Evolutionary conservation across 257 asterid genomes (phyloP).

Genomic region (Jacaranda copaia): DNA sequence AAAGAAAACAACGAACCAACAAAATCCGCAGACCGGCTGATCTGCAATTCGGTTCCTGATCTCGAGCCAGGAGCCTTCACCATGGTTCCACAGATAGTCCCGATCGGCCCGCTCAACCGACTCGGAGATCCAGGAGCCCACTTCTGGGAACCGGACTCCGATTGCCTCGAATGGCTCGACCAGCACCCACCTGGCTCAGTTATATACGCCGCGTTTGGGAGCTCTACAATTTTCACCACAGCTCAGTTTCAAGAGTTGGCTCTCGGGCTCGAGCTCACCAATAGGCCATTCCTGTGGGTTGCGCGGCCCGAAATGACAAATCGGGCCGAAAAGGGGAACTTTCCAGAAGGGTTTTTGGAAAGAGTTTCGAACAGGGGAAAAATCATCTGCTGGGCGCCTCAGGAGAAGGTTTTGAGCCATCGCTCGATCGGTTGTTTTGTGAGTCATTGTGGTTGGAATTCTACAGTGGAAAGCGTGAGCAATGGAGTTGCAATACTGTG

Average conservation of each 20-base stretch:
- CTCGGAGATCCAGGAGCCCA: conserved; percentile 37
- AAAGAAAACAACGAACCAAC: conserved; percentile 13
- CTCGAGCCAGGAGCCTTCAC: conserved; percentile 54
- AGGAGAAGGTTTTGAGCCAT: conserved; percentile 61
- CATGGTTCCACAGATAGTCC: conserved; percentile 33
- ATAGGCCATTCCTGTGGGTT: conserved; percentile 65
- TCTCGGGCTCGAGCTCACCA: conserved; percentile 50
- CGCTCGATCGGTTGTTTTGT: conserved; percentile 63
- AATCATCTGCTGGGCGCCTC: conserved; percentile 59
- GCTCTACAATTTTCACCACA: conserved; percentile 16
- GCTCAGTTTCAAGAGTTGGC: conserved; percentile 48
- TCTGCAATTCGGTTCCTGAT: conserved; percentile 44
- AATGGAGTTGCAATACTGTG: conserved; percentile 61
- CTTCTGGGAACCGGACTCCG: conserved; percentile 35
- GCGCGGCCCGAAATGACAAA: conserved; percentile 41
- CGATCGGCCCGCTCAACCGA: conserved; percentile 49
- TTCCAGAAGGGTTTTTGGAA: conserved; percentile 35
- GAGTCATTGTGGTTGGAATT: conserved; percentile 87
- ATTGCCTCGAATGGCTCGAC: conserved; percentile 51
- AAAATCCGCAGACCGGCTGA: conserved; percentile 37
- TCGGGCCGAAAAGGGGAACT: conserved; percentile 10
- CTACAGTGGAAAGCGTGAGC: conserved; percentile 59
- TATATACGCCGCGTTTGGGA: conserved; percentile 52
- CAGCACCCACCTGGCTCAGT: conserved; percentile 45
- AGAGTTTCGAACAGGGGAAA: conserved; percentile 45